Conservation (phyloP, 441 rosid species). For the Adansonia gregorii region DNA sequence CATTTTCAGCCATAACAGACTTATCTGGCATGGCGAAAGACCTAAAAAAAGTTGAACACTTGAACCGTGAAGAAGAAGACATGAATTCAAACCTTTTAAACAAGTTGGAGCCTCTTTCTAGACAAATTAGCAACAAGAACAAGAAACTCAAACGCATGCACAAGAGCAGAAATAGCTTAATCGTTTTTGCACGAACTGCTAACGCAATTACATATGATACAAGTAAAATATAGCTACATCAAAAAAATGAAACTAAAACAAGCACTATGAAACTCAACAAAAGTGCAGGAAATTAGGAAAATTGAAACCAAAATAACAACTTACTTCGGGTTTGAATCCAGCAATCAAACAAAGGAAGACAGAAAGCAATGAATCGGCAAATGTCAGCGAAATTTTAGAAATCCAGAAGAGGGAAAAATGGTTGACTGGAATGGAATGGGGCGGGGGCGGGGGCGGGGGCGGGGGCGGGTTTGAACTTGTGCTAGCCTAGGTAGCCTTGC, state of each 20-base stretch:
- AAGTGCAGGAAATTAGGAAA: conserved; percentile 9
- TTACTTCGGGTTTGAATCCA: conserved; percentile 5
- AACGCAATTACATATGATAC: not conserved
- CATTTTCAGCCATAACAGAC: not conserved
- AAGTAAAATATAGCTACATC: not conserved
- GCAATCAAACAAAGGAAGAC: not conserved
- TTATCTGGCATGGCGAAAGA: not conserved
- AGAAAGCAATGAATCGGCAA: conserved; percentile 4
- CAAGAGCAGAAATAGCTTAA: not conserved
- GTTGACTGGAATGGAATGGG: not conserved
- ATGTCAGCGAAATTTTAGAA: not conserved
- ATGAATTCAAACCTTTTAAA: not conserved
- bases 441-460: not conserved
- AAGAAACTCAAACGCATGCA: not conserved
- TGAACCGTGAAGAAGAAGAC: not conserved
- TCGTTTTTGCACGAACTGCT: not conserved
- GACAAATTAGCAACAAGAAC: not conserved
- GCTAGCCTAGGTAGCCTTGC: too few relatives aligned
- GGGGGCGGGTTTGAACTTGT: too few relatives aligned
- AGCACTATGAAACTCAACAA: not conserved
- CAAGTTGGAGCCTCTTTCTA: conserved; percentile 1
- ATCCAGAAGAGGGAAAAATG: not conserved
- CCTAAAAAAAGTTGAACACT: not conserved
- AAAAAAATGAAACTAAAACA: not conserved
- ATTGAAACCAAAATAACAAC: not conserved